phyloP scores from a whole-genome alignment of 225 moss, liverwort and hornwort species.

The Anthoceros angustus region DNA sequence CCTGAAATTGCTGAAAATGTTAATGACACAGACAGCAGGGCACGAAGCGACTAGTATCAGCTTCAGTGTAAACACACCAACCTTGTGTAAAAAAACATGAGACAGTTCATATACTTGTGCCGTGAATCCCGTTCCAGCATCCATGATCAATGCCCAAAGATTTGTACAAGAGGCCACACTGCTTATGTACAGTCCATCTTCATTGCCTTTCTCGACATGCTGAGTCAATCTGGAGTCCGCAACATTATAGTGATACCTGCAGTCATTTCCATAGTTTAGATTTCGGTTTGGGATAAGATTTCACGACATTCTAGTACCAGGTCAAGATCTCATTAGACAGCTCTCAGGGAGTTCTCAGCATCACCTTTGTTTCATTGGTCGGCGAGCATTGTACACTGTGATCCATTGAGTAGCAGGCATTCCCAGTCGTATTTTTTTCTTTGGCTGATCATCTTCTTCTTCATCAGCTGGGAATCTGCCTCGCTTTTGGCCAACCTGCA shows the following conservation, averaged over 20 bases:
- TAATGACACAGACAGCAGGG: neutral
- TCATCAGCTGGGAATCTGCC: slow-evolving; percentile 72
- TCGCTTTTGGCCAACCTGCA: slow-evolving; percentile 93
- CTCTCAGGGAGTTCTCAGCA: neutral
- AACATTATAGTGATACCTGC: slow-evolving; percentile 96
- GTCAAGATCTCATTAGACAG: too few relatives aligned
- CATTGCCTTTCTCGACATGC: slow-evolving; percentile 98
- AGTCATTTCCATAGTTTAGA: neutral
- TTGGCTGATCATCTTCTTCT: slow-evolving; percentile 94
- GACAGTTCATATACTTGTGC: slow-evolving; percentile 98
- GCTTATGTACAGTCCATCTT: slow-evolving; percentile 99
- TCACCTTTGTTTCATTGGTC: slow-evolving; percentile 97
- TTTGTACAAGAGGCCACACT: slow-evolving; percentile 99
- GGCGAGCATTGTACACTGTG: slow-evolving; percentile 91
- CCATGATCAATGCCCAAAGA: slow-evolving; percentile 99
- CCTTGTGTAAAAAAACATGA: slow-evolving; percentile 95
- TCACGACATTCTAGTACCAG: too few relatives aligned
- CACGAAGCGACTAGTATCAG: neutral
- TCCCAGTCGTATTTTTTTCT: slow-evolving; percentile 91
- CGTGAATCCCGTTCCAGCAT: slow-evolving; percentile 87
- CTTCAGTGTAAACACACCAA: neutral
- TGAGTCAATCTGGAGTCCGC: slow-evolving; percentile 90
- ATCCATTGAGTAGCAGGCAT: slow-evolving; percentile 99
- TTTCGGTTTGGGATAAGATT: neutral
- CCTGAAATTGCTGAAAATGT: slow-evolving; percentile 20